Conservation (phyloP, 495 filamentous ascomycete species). For the Hyaloscypha variabilis region DNA sequence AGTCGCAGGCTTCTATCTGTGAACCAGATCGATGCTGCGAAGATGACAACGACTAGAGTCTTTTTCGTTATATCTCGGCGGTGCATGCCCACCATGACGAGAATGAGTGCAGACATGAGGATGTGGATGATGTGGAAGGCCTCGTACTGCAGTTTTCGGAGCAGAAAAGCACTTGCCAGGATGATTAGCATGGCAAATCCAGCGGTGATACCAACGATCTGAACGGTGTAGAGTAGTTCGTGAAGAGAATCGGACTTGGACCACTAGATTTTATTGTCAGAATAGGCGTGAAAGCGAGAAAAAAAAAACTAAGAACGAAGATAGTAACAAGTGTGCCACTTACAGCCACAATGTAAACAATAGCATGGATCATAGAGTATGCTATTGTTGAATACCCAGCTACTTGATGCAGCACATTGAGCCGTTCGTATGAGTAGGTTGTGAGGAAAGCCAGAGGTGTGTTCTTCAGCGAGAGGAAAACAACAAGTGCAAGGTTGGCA, state of each 20-base stretch:
- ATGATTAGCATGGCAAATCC: slow-evolving; percentile 53
- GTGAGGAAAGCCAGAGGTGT: slow-evolving; percentile 60
- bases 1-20: slow-evolving; percentile 54
- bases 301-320: no score
- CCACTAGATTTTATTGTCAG: no score
- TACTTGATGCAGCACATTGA: slow-evolving; percentile 61
- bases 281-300: no score
- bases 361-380: slow-evolving; percentile 44
- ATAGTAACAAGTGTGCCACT: background rate
- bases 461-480: slow-evolving; percentile 63
- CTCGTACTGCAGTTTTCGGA: slow-evolving; percentile 54
- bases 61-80: slow-evolving; percentile 44
- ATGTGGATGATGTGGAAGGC: slow-evolving; percentile 60
- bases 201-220: slow-evolving; percentile 47
- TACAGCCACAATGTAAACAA: slow-evolving; percentile 42
- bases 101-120: slow-evolving; percentile 49
- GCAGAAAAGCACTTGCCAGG: slow-evolving; percentile 33
- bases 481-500: slow-evolving; percentile 54
- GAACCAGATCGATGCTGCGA: slow-evolving; percentile 51
- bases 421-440: slow-evolving; percentile 60
- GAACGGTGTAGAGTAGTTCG: slow-evolving; percentile 41
- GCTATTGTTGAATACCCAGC: slow-evolving; percentile 56
- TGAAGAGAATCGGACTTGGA: background rate
- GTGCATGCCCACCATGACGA: slow-evolving; percentile 55
- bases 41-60: slow-evolving; percentile 44